A percentile compares a stretch with the other conserved stretches of the same genome.
These are phyloP conservation scores for Umbilicaria muhlenbergii DNA, from an alignment of 495 filamentous ascomycete species.

Conservation along the genomic window DNA sequence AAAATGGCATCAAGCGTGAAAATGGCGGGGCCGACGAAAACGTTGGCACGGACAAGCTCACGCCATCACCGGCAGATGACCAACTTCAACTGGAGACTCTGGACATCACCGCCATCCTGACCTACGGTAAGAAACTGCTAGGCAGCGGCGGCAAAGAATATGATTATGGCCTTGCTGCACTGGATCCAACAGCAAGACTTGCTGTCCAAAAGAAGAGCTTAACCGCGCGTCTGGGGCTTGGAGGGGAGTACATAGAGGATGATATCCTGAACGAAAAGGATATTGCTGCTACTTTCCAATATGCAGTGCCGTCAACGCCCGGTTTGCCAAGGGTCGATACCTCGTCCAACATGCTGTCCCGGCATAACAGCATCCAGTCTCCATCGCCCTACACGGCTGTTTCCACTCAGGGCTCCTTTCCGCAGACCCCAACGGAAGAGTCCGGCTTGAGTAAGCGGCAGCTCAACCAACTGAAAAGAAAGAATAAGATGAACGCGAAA, in stretches of 20 bases:
- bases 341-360: slow-evolving; percentile 17
- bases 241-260: slow-evolving; percentile 73
- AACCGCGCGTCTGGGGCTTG: slow-evolving; percentile 64
- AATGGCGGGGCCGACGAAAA: slow-evolving; percentile 19
- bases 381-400: slow-evolving; percentile 25
- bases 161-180: slow-evolving; percentile 60
- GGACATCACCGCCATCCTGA: slow-evolving; percentile 64
- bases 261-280: slow-evolving; percentile 56
- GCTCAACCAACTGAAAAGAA: slow-evolving; percentile 84
- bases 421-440: slow-evolving; percentile 44
- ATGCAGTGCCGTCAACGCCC: slow-evolving; percentile 24
- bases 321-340: slow-evolving; percentile 30
- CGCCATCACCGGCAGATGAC: slow-evolving; percentile 29
- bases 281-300: slow-evolving; percentile 26
- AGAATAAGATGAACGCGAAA: slow-evolving; percentile 70
- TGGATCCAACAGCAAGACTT: slow-evolving; percentile 68
- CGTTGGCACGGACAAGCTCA: slow-evolving; percentile 15
- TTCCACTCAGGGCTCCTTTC: slow-evolving; percentile 31
- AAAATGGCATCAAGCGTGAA: slow-evolving; percentile 34
- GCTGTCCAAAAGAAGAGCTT: slow-evolving; percentile 81
- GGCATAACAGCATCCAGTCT: slow-evolving; percentile 30
- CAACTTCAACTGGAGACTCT: slow-evolving; percentile 57
- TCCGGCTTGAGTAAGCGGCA: slow-evolving; percentile 73
- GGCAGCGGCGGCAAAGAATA: slow-evolving; percentile 72
- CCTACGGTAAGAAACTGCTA: slow-evolving; percentile 64